Evolutionary conservation across 129 eudicot genomes (phyloP), one percentile per base, ranked within the genome.

Genomic region (Sambucus nigra): DNA sequence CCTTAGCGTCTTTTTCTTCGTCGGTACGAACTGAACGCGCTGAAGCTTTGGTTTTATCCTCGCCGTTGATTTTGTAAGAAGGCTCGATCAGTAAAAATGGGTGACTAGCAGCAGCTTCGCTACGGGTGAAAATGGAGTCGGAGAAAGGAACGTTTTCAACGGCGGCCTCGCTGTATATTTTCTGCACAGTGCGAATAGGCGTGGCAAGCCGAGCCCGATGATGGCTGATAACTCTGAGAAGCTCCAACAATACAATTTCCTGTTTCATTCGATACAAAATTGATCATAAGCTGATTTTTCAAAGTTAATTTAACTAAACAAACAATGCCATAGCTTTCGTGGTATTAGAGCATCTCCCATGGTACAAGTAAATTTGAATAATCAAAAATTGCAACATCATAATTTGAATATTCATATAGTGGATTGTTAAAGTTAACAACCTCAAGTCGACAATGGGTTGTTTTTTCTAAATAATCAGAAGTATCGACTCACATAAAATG

Each of bases 171-270:
- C 77, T 57, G 51, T 80, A 80, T 74, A 69, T 59, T 71, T 60
- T 80, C 65, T 77, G 80, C 35, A 80, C 66, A 0, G 88, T 80
- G 25, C 94, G 88, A 16, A 84, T 77, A 53, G 94, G 94, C 14
- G 94, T 84, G 39, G 94, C 94, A 33, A 84, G 88, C 52, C 85
- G 79, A 46, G 88, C 88, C 17, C 80, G 80, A 33, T 84, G 94
- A 61, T 84, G 94, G 55, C 94, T 80, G 69, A 84, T 77, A 51
- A 84, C 94, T 77, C 82, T 74, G 1, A 84, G 83, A 33, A 80
- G 86, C 74, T 84, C 94, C 72, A 84, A 61, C 48, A 84, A 56
- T 29, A 84, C 63, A 55, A 77, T 75, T 80, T 84, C 94, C 94
- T 84, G 79, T 67, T 61, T 70, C 54, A 58, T 16, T 9, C 35